Conservation (phyloP, 345 rosid genomes). For the Erysimum cheiranthoides region DNA sequence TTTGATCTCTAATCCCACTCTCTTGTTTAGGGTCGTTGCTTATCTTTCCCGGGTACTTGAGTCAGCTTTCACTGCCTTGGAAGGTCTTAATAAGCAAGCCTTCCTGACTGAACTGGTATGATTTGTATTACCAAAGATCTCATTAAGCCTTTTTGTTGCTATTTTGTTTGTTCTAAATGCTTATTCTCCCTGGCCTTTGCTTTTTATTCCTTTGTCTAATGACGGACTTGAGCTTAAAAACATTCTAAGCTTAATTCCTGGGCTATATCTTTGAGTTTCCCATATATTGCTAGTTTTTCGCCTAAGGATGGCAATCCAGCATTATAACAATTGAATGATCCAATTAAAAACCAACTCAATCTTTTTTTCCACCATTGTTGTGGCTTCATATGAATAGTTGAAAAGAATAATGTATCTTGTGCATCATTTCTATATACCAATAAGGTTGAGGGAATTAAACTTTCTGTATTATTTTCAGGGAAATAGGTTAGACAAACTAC, state of each 20-base stretch:
- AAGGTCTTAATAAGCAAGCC: constrained; percentile 98
- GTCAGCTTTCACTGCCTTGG: constrained; percentile 92
- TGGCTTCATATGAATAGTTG: background rate
- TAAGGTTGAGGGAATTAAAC: constrained; percentile 5
- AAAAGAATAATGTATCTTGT: background rate
- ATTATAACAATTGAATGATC: constrained; percentile 11
- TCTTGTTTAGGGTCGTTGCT: constrained; percentile 78
- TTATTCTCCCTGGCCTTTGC: background rate
- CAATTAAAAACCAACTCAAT: constrained; percentile 2
- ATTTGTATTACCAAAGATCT: constrained; percentile 35
- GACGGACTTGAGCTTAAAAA: background rate
- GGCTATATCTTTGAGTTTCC: background rate
- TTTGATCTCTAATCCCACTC: constrained; percentile 21
- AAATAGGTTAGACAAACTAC: constrained; percentile 79
- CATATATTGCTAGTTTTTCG: constrained; percentile 3
- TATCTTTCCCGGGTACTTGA: constrained; percentile 97
- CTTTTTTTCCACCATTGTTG: constrained; percentile 4
- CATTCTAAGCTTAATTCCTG: background rate
- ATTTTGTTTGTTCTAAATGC: constrained; percentile 2
- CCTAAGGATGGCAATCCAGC: constrained; percentile 9
- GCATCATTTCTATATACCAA: constrained; percentile 13
- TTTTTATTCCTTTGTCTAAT: background rate
- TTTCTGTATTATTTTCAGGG: constrained; percentile 58
- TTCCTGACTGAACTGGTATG: constrained; percentile 94
- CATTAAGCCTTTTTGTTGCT: constrained; percentile 10